These are phyloP conservation scores for Barbatosphaeria neglecta DNA, from an alignment of 495 filamentous ascomycete species.

Conservation along the genomic window DNA sequence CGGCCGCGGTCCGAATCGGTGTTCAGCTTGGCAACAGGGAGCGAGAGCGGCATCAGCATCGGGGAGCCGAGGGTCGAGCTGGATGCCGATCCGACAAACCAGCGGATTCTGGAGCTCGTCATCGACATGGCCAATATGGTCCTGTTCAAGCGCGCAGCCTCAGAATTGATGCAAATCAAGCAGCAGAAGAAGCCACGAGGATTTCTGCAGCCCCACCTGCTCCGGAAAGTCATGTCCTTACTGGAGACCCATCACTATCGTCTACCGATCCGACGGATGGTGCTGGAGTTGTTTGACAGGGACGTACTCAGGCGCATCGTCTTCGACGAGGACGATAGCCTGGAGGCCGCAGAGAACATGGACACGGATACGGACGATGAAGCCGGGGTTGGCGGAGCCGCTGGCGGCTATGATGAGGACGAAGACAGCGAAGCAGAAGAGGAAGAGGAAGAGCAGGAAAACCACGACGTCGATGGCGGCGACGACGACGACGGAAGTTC, in stretches of 20 bases:
- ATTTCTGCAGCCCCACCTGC: slow-evolving; percentile 66
- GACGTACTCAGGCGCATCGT: slow-evolving; percentile 73
- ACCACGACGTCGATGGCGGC: no score
- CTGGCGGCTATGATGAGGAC: slow-evolving; percentile 7
- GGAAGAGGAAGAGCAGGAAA: no score
- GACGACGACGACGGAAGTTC: slow-evolving; percentile 19
- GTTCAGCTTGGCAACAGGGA: slow-evolving; percentile 18
- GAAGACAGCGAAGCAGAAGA: slow-evolving; percentile 3
- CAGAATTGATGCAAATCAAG: slow-evolving; percentile 53
- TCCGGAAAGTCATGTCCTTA: slow-evolving; percentile 69
- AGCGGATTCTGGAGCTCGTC: slow-evolving; percentile 65
- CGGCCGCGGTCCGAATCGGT: slow-evolving; percentile 16
- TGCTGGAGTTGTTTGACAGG: slow-evolving; percentile 89
- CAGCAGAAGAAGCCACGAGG: slow-evolving; percentile 40
- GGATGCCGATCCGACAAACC: slow-evolving; percentile 56
- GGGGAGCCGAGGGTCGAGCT: slow-evolving; percentile 24
- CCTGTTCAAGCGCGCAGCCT: slow-evolving; percentile 62
- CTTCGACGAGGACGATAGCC: slow-evolving; percentile 33
- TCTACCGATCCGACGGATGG: slow-evolving; percentile 69
- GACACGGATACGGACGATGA: slow-evolving; percentile 1
- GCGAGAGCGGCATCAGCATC: slow-evolving; percentile 17
- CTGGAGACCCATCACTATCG: slow-evolving; percentile 89
- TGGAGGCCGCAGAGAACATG: neutral
- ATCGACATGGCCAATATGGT: slow-evolving; percentile 86
- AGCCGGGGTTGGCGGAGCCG: no score